Evolutionary conservation across 176 grass and related monocot genomes (phyloP), one percentile per base, ranked within the genome.

Genomic region (Chloris gayana): DNA sequence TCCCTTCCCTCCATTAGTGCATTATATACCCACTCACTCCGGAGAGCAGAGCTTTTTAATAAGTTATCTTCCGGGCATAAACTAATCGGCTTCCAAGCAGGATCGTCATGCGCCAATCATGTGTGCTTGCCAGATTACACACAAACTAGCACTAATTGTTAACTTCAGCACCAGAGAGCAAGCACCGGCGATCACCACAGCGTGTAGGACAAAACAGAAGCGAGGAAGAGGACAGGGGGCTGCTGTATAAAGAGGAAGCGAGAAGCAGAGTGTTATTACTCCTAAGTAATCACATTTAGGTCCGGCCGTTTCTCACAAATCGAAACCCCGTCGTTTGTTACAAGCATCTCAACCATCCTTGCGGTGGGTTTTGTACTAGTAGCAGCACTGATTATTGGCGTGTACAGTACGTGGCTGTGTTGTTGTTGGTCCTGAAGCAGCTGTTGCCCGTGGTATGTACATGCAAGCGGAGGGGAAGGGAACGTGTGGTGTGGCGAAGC

Each of bases 121-220:
- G 87, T 56, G 70, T 38, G 6, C 41, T 80, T 64, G 25, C 54
- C 3, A 29, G 13, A 49, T 32, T 70, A 7, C 64, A 7, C 17
- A 14, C 57, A 39, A 54, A 65, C 24, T 27, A 12, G 11, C 9
- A 44, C 9, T 50, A 50, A 18, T 25, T 58, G 26, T 14, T 61
- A 29, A 61, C 54, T 45, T 51, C 19, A 51, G 35, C 35, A 37
- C 14, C 47, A 18, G 14, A 18, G 14, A 17, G 14, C 15, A 51
- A 15, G 19, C 35, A 37, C 3, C 35, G 35, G 35, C 35, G 35
- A 37, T 37, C 35, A 49, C 46, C 14, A 74, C 69, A 38, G 7
- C 24, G n/a, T n/a, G n/a, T n/a, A n/a, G 46, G 59, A 85, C 73
- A 86, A 89, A 89, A 85, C 6, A 85, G 87, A 85, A 85, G 78